phyloP scores from a whole-genome alignment of 2,329 filamentous ascomycete genomes.

The Trichophyton schoenleinii region DNA sequence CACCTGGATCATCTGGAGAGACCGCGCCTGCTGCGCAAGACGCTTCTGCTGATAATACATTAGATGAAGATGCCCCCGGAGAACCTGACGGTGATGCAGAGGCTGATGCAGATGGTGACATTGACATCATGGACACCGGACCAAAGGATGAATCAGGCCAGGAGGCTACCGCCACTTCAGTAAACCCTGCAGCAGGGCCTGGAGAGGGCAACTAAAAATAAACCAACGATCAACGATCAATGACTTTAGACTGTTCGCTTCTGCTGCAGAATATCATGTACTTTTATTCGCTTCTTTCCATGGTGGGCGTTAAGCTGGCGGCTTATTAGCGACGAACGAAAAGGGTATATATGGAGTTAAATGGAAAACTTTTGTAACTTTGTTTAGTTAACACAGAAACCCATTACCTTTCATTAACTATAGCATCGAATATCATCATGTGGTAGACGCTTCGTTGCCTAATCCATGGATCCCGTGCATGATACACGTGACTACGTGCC shows the following conservation, averaged over 20 bases:
- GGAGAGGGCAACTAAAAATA: background rate
- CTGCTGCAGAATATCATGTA: background rate
- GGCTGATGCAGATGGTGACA: constrained; percentile 25
- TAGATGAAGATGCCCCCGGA: constrained; percentile 12
- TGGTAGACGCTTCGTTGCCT: background rate
- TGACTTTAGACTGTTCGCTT: background rate
- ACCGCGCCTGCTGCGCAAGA: constrained; percentile 8
- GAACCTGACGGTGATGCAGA: constrained; percentile 9
- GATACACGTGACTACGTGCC: constrained; percentile 2
- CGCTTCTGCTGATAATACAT: constrained; percentile 6
- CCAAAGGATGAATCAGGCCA: background rate
- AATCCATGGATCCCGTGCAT: too few species aligned
- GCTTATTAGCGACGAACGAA: background rate
- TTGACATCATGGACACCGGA: constrained; percentile 25
- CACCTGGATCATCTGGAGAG: constrained; percentile 11
- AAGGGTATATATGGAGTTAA: background rate
- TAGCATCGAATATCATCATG: background rate
- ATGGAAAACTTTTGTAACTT: background rate
- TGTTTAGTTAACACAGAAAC: background rate
- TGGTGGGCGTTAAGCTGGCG: background rate
- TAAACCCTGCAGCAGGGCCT: background rate
- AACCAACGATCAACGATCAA: too few species aligned
- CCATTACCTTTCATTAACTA: background rate
- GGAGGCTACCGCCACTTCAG: background rate
- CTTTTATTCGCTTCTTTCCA: background rate